Conservation (phyloP, 805 yeast species). For the Candida vartiovaarae region DNA sequence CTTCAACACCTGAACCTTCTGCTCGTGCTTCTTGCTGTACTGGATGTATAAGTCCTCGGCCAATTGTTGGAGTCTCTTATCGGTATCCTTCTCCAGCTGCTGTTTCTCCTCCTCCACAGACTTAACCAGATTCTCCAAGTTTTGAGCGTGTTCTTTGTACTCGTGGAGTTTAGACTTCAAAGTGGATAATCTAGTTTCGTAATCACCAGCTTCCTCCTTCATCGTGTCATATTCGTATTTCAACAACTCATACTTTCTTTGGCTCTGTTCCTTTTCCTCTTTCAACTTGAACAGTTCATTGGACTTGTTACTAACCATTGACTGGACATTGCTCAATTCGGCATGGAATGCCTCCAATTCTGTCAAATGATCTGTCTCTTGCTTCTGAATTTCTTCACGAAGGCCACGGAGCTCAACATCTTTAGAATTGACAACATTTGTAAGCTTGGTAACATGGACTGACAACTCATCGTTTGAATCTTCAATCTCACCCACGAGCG, state of each 20-base stretch:
- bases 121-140: conserved; percentile 22
- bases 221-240: conserved; percentile 20
- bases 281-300: conserved; percentile 22
- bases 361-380: conserved; percentile 30
- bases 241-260: conserved; percentile 20
- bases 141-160: conserved; percentile 13
- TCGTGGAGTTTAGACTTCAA: conserved; percentile 14
- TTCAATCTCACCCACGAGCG: neutral
- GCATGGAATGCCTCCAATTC: conserved; percentile 31
- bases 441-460: neutral
- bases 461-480: neutral
- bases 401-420: conserved; percentile 21
- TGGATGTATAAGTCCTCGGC: conserved; percentile 68
- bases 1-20: conserved; percentile 56
- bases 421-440: conserved; percentile 14
- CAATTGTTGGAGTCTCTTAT: conserved; percentile 49
- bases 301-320: conserved; percentile 23
- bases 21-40: conserved; percentile 71
- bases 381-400: conserved; percentile 25
- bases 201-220: conserved; percentile 19
- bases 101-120: conserved; percentile 28
- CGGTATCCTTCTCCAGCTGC: conserved; percentile 40
- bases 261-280: conserved; percentile 20
- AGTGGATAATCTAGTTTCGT: conserved; percentile 20
- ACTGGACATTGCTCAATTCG: conserved; percentile 28